Conservation (phyloP, 2,329 filamentous ascomycete genomes). For the Aspergillus sp. region DNA sequence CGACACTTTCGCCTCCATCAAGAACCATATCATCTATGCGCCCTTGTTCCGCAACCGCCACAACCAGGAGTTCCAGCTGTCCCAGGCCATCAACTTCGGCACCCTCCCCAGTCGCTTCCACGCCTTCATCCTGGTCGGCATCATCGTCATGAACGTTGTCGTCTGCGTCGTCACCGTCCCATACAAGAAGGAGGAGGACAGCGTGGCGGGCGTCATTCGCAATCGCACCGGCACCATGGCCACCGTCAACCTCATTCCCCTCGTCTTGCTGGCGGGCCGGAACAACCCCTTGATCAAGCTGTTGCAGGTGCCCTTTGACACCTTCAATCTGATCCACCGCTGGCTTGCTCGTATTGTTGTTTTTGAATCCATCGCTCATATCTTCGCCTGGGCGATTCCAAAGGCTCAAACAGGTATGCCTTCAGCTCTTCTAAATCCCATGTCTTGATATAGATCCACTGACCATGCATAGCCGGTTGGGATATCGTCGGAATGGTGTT, state of each 20-base stretch:
- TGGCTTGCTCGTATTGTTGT: constrained; percentile 75
- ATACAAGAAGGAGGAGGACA: constrained; percentile 31
- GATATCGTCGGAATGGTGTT: constrained; percentile 28
- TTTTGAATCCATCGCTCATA: constrained; percentile 67
- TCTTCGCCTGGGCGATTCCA: constrained; percentile 70
- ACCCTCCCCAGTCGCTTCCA: constrained; percentile 48
- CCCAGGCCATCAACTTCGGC: constrained; percentile 44
- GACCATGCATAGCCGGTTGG: constrained; percentile 50
- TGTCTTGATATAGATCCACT: constrained; percentile 31
- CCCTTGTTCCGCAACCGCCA: constrained; percentile 44
- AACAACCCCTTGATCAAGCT: constrained; percentile 44
- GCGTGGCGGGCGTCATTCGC: constrained; percentile 38
- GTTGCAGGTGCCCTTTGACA: constrained; percentile 43
- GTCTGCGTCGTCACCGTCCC: constrained; percentile 50
- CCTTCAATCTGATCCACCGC: constrained; percentile 63
- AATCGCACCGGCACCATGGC: constrained; percentile 44
- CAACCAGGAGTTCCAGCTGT: constrained; percentile 45
- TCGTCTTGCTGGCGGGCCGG: constrained; percentile 41
- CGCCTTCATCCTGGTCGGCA: constrained; percentile 37
- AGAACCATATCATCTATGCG: constrained; percentile 60
- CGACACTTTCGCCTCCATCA: constrained; percentile 61
- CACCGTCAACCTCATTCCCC: constrained; percentile 43
- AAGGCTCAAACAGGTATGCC: constrained; percentile 47
- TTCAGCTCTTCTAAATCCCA: background rate
- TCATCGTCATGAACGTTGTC: constrained; percentile 45